Base-by-base conservation (phyloP, 192 early-diverging fungal species). In the Bifiguratus adelaidae region DNA sequence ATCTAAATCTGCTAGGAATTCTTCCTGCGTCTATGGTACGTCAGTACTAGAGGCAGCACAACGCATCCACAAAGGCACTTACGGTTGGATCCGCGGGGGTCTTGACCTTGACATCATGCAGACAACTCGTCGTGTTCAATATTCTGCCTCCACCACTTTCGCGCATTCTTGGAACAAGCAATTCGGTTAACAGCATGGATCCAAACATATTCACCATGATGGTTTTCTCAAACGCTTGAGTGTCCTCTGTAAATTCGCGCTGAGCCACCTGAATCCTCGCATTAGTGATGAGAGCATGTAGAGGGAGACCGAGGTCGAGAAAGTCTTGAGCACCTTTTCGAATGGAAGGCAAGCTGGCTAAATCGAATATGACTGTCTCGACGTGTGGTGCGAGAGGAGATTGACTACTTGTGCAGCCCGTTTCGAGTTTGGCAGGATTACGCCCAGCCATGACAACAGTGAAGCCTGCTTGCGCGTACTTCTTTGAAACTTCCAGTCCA, bases 181-280 rank as follows among this genome's bases (percentile, higher is more conserved):
- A 12, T 23, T 49, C 30, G 15, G 47, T 49, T 15, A 49, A 38
- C 2, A 49, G 47, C 0, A 49, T 29, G 7, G 47, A 33, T 2
- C 47, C 47, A 3, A 49, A 29, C 34, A 49, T 37, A 23, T 49
- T 49, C 7, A 49, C 20, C 34, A 38, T 38, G 21, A 49, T 22
- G 1, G 34, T 37, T 38, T 49, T 49, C 34, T 49, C 47, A 28
- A 49, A 34, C 3, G 25, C 34, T n/a, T 35, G 30, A 4, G 32
- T 30, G n/a, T 49, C 47, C 11, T 49, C 4, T 0, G 47, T 49
- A 22, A 49, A 49, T 21, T 49, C 47, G 15, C 32, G 32, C 11
- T 11, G 11, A 13, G 11, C 15, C 11, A 15, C 15, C 2, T 18
- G 9, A 6, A 38, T 24, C 5, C 47, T 33, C 3, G 47, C 47